Evolutionary conservation across 129 eudicot species (phyloP).

Genomic region (Dittrichia graveolens): DNA sequence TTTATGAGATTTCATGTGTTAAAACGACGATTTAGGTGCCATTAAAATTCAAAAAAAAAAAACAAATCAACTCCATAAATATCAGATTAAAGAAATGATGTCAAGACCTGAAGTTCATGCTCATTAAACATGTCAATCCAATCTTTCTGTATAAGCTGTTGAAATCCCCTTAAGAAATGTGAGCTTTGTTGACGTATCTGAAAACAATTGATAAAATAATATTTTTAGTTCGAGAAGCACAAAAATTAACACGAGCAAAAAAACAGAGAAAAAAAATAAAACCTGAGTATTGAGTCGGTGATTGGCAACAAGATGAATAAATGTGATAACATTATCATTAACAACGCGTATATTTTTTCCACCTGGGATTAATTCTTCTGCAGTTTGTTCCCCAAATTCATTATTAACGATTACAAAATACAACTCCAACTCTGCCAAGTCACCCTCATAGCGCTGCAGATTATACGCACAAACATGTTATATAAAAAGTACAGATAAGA

Average conservation of each 20-base stretch:
- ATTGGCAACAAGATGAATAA: slow-evolving; percentile 93
- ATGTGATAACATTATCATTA: slow-evolving; percentile 82
- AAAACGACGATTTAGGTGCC: background rate
- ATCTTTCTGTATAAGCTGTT: slow-evolving; percentile 86
- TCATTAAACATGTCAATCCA: slow-evolving; percentile 98
- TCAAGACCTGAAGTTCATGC: slow-evolving; percentile 94
- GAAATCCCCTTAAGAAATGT: slow-evolving; percentile 87
- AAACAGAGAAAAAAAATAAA: background rate
- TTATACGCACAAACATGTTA: slow-evolving; percentile 12
- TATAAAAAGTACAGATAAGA: slow-evolving; percentile 3
- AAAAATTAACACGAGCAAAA: slow-evolving; percentile 11
- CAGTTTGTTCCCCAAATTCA: slow-evolving; percentile 93
- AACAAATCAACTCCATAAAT: background rate
- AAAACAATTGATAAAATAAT: slow-evolving; percentile 25
- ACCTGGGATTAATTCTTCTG: slow-evolving; percentile 81
- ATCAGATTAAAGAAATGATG: background rate
- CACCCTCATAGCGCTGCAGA: slow-evolving; percentile 77
- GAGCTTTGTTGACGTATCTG: slow-evolving; percentile 98
- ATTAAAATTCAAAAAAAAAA: too few species aligned
- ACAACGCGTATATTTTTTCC: slow-evolving; percentile 85
- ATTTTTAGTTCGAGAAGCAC: slow-evolving; percentile 1
- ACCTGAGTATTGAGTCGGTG: slow-evolving; percentile 95
- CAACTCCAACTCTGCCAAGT: slow-evolving; percentile 77
- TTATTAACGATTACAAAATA: slow-evolving; percentile 87
- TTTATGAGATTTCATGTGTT: background rate